Base-by-base conservation (phyloP, 768 basidiomycete species). In the Rhodotorula babjevae region DNA sequence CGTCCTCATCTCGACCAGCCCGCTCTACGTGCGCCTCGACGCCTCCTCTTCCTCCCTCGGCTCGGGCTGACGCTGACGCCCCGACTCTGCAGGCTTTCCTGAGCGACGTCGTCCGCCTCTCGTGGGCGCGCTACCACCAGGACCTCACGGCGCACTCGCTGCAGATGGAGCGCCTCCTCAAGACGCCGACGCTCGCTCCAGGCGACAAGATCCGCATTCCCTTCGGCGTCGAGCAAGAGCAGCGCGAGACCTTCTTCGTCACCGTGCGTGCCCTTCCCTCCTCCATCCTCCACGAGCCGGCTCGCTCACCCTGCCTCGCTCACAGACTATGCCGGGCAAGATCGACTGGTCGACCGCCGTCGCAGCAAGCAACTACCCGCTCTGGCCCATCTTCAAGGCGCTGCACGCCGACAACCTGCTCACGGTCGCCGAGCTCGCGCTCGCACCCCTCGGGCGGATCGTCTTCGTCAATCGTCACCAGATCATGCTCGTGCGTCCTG, bases 301-400 rank as follows among this genome's bases (percentile, higher is more conserved):
- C 57, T 73, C 36, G 36, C 36, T 36, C 36, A 36, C 36, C 4
- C 36, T 73, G 49, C 71, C 56, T 2, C 56, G 58, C 55, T 71
- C 23, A 3, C 65, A 70, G 67, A 59, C n/a, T 5, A 67, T 82
- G 77, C 81, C 82, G 16, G 75, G 75, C 44, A 29, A 47, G 29
- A 33, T 77, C 47, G 63, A 76, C 47, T 63, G 69, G 52, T n/a
- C 58, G 25, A 55, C 29, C 29, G 65, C 31, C 11, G 42, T 42
- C 2, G 4, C 42, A 4, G 27, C 40, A 27, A 63, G 53, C 42
- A 60, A 77, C 59, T 61, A 94, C 79, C 93, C 92, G 52, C 91
- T 96, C 87, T 98, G 93, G 92, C 94, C 94, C 3, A 79, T 98
- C 62, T 96, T 97, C 85, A 90, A 93, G 80, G 90, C 89, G 70